A percentile compares a stretch with the other conserved stretches of the same genome.
These are phyloP conservation scores for Penstemon davidsonii DNA, from an alignment of 257 asterid species.

Conservation along the genomic window DNA sequence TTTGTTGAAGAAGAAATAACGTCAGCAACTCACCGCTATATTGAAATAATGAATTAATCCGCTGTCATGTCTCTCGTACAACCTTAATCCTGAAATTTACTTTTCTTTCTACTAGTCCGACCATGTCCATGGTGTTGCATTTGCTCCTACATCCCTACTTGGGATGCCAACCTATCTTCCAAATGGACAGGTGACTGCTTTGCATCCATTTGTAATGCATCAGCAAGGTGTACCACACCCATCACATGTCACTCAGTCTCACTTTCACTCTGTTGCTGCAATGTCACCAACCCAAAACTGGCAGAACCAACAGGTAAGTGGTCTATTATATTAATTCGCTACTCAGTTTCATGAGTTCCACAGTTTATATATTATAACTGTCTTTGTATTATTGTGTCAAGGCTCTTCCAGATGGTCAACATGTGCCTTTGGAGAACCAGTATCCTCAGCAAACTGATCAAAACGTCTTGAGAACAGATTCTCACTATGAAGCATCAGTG, in stretches of 20 bases:
- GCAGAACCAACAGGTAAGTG: slow-evolving; percentile 69
- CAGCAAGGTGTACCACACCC: slow-evolving; percentile 75
- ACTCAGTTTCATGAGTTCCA: not conserved
- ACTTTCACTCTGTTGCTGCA: slow-evolving; percentile 48
- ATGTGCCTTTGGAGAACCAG: slow-evolving; percentile 45
- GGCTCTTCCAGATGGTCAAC: slow-evolving; percentile 63
- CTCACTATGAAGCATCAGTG: slow-evolving; percentile 50
- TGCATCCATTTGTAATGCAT: slow-evolving; percentile 82
- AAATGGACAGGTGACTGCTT: slow-evolving; percentile 69
- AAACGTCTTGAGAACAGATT: slow-evolving; percentile 42
- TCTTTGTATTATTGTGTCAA: slow-evolving; percentile 34
- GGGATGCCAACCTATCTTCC: slow-evolving; percentile 72
- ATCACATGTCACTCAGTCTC: slow-evolving; percentile 56
- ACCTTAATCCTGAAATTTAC: slow-evolving; percentile 17
- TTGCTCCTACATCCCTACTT: slow-evolving; percentile 67
- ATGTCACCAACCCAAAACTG: slow-evolving; percentile 64
- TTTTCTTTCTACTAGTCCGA: slow-evolving; percentile 44
- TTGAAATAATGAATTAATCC: too few species aligned
- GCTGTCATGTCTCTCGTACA: not conserved
- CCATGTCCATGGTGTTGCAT: slow-evolving; percentile 65
- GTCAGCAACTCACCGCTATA: too few species aligned
- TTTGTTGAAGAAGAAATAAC: not conserved
- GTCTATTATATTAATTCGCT: not conserved
- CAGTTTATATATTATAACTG: slow-evolving; percentile 21
- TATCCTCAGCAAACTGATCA: slow-evolving; percentile 57